phyloP scores from a whole-genome alignment of 1,139 yeast genomes.

The Candida labiduridarum region DNA sequence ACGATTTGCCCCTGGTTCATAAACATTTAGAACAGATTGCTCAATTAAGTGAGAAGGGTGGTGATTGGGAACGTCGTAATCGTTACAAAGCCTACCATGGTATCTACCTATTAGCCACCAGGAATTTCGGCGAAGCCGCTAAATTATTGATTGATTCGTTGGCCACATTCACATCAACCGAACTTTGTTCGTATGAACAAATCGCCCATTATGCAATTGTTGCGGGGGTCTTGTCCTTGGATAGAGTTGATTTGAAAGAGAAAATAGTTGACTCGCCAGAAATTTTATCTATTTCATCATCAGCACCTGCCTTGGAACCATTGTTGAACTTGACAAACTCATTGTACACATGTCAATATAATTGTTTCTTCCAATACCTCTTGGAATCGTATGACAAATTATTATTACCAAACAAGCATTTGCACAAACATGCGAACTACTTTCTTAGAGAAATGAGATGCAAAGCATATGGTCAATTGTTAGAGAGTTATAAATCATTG shows the following conservation, averaged over 20 bases:
- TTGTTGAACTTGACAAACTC: slow-evolving; percentile 83
- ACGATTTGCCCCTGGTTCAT: slow-evolving; percentile 71
- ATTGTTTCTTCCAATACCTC: slow-evolving; percentile 75
- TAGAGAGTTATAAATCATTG: slow-evolving; percentile 91
- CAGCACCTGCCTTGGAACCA: slow-evolving; percentile 75
- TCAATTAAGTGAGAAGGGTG: slow-evolving; percentile 86
- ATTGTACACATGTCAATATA: slow-evolving; percentile 86
- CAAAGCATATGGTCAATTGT: slow-evolving; percentile 90
- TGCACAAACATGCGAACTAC: slow-evolving; percentile 77
- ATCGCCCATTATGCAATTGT: slow-evolving; percentile 88
- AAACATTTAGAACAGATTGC: slow-evolving; percentile 77
- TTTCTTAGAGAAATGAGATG: slow-evolving; percentile 92
- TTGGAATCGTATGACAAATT: slow-evolving; percentile 78
- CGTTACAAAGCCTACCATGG: slow-evolving; percentile 92
- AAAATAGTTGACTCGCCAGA: slow-evolving; percentile 95
- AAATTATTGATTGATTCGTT: slow-evolving; percentile 83
- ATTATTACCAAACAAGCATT: slow-evolving; percentile 72
- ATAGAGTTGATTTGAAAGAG: slow-evolving; percentile 79
- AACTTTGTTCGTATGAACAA: slow-evolving; percentile 84
- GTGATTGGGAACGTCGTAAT: slow-evolving; percentile 99
- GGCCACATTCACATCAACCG: slow-evolving; percentile 96
- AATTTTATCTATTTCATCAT: slow-evolving; percentile 76
- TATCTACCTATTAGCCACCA: slow-evolving; percentile 76
- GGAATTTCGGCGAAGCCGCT: slow-evolving; percentile 85
- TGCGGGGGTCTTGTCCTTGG: slow-evolving; percentile 80